A percentile compares a stretch with the other conserved stretches of the same genome.
phyloP scores from a whole-genome alignment of 306 rosid genomes.

The Prunus mongolica region DNA sequence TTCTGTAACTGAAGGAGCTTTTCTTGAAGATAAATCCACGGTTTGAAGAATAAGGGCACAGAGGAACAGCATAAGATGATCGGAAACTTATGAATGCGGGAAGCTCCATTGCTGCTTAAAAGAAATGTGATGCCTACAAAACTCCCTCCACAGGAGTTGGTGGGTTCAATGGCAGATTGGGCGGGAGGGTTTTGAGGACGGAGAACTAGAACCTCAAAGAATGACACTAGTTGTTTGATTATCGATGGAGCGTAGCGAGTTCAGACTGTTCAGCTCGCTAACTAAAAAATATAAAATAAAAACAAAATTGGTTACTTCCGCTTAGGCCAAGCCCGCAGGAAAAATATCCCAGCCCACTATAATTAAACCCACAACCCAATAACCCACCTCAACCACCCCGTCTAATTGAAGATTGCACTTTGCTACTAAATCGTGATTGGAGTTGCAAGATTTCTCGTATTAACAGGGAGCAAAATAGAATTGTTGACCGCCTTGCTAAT shows the following conservation, averaged over 20 bases:
- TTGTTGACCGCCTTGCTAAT: too few relatives aligned
- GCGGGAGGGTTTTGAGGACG: conserved; percentile 2
- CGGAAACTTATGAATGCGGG: conserved; percentile 34
- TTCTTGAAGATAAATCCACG: conserved; percentile 23
- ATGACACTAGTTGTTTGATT: neutral
- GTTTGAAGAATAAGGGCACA: conserved; percentile 32
- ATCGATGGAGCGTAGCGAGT: neutral
- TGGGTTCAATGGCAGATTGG: neutral
- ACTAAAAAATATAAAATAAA: too few relatives aligned
- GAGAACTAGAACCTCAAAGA: neutral
- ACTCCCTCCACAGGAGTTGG: neutral
- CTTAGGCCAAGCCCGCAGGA: neutral
- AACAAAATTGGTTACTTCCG: neutral
- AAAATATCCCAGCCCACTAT: neutral
- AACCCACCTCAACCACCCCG: neutral
- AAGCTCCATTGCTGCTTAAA: conserved; percentile 39
- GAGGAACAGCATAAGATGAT: conserved; percentile 29
- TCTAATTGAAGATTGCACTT: too few relatives aligned
- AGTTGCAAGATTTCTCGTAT: too few relatives aligned
- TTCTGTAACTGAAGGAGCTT: conserved; percentile 17
- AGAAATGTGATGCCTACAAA: neutral
- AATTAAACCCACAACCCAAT: neutral
- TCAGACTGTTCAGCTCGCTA: neutral
- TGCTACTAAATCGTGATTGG: too few relatives aligned
- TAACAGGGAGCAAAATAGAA: too few relatives aligned